Evolutionary conservation across 2,329 filamentous ascomycete species (phyloP).

Genomic region (Fusarium pseudoanthophilum): DNA sequence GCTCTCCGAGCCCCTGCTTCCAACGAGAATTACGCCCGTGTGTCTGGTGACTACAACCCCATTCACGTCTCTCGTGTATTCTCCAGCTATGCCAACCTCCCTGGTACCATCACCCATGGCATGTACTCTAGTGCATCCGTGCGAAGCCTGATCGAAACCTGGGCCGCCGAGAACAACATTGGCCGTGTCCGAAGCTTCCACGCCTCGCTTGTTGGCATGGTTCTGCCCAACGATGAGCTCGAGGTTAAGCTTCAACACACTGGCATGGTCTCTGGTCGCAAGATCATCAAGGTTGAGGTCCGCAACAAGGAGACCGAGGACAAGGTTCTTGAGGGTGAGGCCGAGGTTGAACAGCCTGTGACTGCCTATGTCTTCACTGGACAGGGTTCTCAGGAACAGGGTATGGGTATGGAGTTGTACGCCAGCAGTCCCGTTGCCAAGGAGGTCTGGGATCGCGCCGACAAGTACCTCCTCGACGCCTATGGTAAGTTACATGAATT

Average conservation of each 20-base stretch:
- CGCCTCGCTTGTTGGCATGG: slow-evolving; percentile 97
- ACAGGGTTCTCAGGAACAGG: slow-evolving; percentile 97
- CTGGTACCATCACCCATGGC: slow-evolving; percentile 97
- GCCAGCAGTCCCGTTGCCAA: slow-evolving; percentile 91
- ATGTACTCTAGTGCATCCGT: slow-evolving; percentile 99
- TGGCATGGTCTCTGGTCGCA: slow-evolving; percentile 97
- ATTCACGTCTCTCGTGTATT: slow-evolving; percentile 99
- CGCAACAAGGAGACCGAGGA: slow-evolving; percentile 96
- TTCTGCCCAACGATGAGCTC: slow-evolving; percentile 94
- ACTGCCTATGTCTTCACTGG: slow-evolving; percentile 98
- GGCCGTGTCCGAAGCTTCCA: slow-evolving; percentile 98
- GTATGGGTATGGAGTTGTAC: slow-evolving; percentile 99
- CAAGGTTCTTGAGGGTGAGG: slow-evolving; percentile 93
- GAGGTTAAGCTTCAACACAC: slow-evolving; percentile 96
- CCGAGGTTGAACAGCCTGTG: slow-evolving; percentile 96
- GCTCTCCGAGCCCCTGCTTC: slow-evolving; percentile 91
- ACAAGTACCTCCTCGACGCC: slow-evolving; percentile 98
- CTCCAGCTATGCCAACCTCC: slow-evolving; percentile 92
- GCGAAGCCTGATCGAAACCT: slow-evolving; percentile 94
- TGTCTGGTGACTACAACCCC: slow-evolving; percentile 98
- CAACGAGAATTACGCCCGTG: slow-evolving; percentile 97
- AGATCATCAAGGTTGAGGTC: slow-evolving; percentile 99
- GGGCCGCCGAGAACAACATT: slow-evolving; percentile 98
- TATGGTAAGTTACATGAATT: slow-evolving; percentile 73
- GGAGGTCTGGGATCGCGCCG: slow-evolving; percentile 97